These are phyloP conservation scores for Cytospora piceae DNA, from an alignment of 2,329 filamentous ascomycete species.

Conservation along the genomic window DNA sequence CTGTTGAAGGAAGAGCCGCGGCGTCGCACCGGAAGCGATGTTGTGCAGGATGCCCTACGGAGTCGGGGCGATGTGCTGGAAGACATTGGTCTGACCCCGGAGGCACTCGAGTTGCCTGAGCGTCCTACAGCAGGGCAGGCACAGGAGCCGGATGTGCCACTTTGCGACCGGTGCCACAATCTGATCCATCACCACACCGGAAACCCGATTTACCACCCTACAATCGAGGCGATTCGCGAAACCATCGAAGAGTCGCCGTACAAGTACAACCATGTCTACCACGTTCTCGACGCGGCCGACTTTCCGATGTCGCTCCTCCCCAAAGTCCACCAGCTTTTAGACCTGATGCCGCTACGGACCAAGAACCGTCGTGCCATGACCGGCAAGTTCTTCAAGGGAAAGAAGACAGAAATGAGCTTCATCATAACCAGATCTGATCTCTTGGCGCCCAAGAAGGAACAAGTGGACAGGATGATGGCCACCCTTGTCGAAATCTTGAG, in stretches of 20 bases:
- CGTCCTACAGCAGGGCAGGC: conserved; percentile 1
- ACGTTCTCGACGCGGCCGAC: conserved; percentile 92
- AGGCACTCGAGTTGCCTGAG: conserved; percentile 39
- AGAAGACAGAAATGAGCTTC: conserved; percentile 81
- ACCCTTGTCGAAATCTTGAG: conserved; percentile 79
- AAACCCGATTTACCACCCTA: conserved; percentile 76
- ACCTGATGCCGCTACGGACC: conserved; percentile 74
- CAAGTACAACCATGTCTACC: conserved; percentile 92
- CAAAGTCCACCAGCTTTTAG: conserved; percentile 70
- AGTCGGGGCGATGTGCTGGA: conserved; percentile 49
- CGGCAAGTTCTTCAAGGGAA: conserved; percentile 66
- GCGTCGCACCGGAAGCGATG: conserved; percentile 45
- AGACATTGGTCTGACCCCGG: conserved; percentile 51
- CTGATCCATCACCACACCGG: conserved; percentile 76
- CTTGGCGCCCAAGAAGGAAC: conserved; percentile 78
- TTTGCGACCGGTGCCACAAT: conserved; percentile 88
- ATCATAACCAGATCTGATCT: conserved; percentile 89
- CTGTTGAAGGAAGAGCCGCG: conserved; percentile 36
- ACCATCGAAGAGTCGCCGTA: conserved; percentile 89
- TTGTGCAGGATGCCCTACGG: conserved; percentile 52
- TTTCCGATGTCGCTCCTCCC: conserved; percentile 94
- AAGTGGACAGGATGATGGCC: conserved; percentile 85
- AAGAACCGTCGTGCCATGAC: conserved; percentile 77
- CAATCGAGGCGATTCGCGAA: conserved; percentile 76
- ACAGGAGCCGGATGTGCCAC: conserved; percentile 49